Conservation (phyloP, 352 stramenopile genomes). For the Phytophthora idaei region DNA sequence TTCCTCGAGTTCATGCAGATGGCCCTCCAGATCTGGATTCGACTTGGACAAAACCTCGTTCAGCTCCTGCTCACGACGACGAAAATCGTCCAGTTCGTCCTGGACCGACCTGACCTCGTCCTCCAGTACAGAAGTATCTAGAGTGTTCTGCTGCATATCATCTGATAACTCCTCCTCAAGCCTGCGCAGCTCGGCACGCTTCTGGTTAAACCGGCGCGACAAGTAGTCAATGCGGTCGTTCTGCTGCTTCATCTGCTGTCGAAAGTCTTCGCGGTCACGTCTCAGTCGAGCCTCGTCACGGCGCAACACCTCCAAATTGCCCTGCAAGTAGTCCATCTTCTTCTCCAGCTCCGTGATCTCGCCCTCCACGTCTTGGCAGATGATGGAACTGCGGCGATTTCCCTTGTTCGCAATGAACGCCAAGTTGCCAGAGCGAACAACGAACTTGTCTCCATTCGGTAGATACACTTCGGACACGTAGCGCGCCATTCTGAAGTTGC, state of each 20-base stretch:
- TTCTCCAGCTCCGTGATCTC: conserved; percentile 60
- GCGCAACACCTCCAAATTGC: conserved; percentile 43
- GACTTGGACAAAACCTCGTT: conserved; percentile 49
- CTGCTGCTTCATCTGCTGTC: conserved; percentile 32
- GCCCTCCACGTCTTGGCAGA: conserved; percentile 62
- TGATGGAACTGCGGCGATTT: conserved; percentile 53
- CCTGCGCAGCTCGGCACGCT: conserved; percentile 47
- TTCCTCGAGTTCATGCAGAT: conserved; percentile 53
- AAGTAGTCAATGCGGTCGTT: conserved; percentile 53
- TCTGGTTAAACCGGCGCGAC: conserved; percentile 50
- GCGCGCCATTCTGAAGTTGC: conserved; percentile 55
- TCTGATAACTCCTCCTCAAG: conserved; percentile 67
- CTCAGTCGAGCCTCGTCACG: conserved; percentile 48
- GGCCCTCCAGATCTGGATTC: conserved; percentile 56
- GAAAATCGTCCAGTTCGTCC: conserved; percentile 41
- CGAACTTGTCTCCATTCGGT: conserved; percentile 69
- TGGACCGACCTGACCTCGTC: conserved; percentile 53
- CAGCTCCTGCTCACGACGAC: conserved; percentile 48
- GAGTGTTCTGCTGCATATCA: conserved; percentile 53
- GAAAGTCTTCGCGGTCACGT: conserved; percentile 40
- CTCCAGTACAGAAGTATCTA: conserved; percentile 73
- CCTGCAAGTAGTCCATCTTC: conserved; percentile 41
- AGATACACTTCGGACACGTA: conserved; percentile 71
- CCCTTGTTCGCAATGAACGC: conserved; percentile 79
- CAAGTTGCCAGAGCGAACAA: conserved; percentile 69